Conservation (phyloP, 2,329 filamentous ascomycete species). For the Penicillium sp. region DNA sequence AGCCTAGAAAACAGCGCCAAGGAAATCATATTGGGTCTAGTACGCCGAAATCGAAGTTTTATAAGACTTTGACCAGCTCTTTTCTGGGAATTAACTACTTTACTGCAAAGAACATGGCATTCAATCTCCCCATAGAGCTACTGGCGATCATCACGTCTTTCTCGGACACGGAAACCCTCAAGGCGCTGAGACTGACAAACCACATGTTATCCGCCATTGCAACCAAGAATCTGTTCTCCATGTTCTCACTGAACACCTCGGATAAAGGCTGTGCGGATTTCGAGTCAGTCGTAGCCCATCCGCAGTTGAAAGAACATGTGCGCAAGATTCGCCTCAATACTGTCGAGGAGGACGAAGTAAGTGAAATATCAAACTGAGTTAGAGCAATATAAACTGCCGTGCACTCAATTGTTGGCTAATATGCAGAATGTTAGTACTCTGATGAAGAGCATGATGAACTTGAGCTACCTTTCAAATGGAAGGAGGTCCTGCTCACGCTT, state of each 20-base stretch:
- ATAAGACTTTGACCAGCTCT: background rate
- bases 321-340: background rate
- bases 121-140: background rate
- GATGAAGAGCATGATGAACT: background rate
- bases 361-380: background rate
- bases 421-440: background rate
- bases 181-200: background rate
- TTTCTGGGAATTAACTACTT: background rate
- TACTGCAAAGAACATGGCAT: background rate
- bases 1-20: background rate
- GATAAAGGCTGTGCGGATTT: background rate
- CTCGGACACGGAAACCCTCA: background rate
- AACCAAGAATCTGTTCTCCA: background rate
- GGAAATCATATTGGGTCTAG: background rate
- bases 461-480: background rate
- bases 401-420: background rate
- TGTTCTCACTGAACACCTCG: background rate
- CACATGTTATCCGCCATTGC: background rate
- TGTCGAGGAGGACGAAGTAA: background rate
- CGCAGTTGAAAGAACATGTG: background rate
- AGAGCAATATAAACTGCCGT: too few species aligned
- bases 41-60: background rate
- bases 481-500: background rate
- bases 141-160: background rate
- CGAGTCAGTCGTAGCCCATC: background rate